Conservation (phyloP, 2,329 filamentous ascomycete species). For the Pochonia chlamydosporia region DNA sequence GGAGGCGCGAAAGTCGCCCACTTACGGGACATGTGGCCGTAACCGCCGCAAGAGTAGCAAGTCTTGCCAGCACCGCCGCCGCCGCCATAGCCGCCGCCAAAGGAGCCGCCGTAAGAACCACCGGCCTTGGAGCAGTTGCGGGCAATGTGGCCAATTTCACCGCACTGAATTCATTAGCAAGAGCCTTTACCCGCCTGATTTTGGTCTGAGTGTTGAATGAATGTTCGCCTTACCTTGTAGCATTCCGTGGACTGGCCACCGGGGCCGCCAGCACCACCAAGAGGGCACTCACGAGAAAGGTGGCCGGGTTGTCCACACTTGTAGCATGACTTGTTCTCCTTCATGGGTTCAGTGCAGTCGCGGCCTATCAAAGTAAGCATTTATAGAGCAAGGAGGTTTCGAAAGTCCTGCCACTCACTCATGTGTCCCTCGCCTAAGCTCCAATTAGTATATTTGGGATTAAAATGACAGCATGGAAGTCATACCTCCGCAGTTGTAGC, state of each 20-base stretch:
- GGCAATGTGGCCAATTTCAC: conserved; percentile 92
- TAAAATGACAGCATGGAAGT: conserved; percentile 14
- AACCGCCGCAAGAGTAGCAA: conserved; percentile 97
- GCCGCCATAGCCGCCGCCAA: conserved; percentile 36
- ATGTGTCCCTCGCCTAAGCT: conserved; percentile 62
- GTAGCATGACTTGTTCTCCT: conserved; percentile 77
- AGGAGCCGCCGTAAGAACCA: conserved; percentile 35
- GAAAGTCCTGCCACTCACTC: conserved; percentile 48
- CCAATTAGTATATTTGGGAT: conserved; percentile 17
- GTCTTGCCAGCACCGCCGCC: conserved; percentile 63
- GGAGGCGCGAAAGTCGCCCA: conserved; percentile 13
- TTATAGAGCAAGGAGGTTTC: neutral
- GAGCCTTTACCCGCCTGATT: too few relatives aligned
- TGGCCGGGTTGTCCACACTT: conserved; percentile 79
- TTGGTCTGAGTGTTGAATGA: too few relatives aligned
- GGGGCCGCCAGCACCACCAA: conserved; percentile 42
- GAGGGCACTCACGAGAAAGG: conserved; percentile 82
- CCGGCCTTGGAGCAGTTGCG: conserved; percentile 73
- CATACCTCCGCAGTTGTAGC: conserved; percentile 78
- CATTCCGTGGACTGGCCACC: conserved; percentile 61
- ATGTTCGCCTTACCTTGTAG: conserved; percentile 62
- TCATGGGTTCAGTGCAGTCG: conserved; percentile 83
- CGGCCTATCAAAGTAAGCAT: conserved; percentile 52
- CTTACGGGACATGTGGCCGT: conserved; percentile 88
- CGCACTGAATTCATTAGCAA: conserved; percentile 52